Conservation (phyloP, 2,329 filamentous ascomycete genomes). For the Metarhizium sp. region DNA sequence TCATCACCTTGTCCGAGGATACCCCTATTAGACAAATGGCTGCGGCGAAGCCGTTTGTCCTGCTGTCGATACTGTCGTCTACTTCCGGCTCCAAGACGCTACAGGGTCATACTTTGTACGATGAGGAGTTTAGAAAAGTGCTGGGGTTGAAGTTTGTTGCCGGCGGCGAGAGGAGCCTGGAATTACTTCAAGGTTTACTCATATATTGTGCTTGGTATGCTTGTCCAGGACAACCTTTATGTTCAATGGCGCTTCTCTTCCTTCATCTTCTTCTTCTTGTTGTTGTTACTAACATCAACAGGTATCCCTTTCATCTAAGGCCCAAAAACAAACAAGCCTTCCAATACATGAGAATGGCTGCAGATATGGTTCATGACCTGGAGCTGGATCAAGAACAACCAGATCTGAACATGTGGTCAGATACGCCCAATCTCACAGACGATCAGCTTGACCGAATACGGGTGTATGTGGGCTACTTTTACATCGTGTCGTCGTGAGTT, state of each 20-base stretch:
- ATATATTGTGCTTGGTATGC: constrained; percentile 48
- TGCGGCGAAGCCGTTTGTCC: constrained; percentile 38
- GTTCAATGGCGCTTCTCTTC: too few species aligned
- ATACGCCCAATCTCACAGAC: constrained; percentile 1
- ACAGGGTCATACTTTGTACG: constrained; percentile 43
- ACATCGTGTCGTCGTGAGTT: constrained; percentile 31
- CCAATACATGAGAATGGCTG: constrained; percentile 43
- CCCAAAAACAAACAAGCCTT: constrained; percentile 39
- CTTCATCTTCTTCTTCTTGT: too few species aligned
- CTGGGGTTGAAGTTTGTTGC: constrained; percentile 48
- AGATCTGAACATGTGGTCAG: background rate
- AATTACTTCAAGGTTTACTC: constrained; percentile 46
- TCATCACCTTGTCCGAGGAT: constrained; percentile 29
- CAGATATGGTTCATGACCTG: constrained; percentile 39
- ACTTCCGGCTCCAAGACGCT: constrained; percentile 37
- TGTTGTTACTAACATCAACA: constrained; percentile 13
- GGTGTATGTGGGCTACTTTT: constrained; percentile 36
- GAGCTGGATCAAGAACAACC: constrained; percentile 33
- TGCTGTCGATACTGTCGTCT: constrained; percentile 43
- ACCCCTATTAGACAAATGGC: constrained; percentile 35
- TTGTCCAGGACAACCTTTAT: background rate
- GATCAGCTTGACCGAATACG: constrained; percentile 32
- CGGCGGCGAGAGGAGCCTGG: constrained; percentile 45
- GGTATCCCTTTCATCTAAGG: constrained; percentile 46
- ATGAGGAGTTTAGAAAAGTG: constrained; percentile 48